Evolutionary conservation across 805 yeast species (phyloP), one percentile per base, ranked within the genome.

Genomic region (Candida chilensis): DNA sequence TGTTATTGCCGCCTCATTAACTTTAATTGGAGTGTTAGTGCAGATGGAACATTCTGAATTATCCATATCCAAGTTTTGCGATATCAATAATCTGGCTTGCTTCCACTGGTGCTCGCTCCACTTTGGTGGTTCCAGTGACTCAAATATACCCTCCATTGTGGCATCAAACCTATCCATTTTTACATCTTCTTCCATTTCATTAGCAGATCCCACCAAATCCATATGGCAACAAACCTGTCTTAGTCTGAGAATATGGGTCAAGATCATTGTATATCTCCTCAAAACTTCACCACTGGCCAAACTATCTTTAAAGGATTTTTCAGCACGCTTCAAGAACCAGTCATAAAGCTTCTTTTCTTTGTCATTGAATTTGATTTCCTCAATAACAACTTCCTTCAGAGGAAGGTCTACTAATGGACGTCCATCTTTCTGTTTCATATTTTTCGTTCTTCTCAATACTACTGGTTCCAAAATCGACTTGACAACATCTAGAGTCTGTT

Each of bases 141-240:
- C 38, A 21, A 34, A 43, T 9, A 28, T 44, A 2, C 24, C 38
- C 4, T 36, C 32, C 3, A 36, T 26, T 4, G 29, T 27, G 13
- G 33, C 36, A 5, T 31, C 24, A 3, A 27, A 33, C 2, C 36
- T 22, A 7, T 17, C 16, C 31, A 52, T 33, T 33, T 35, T 31
- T 27, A 64, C 45, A 29, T 65, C 68, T 19, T 69, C 78, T 37
- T 73, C 79, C 46, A 71, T 67, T 28, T 73, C 79, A 24, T 51
- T 50, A 2, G 61, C 56, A 7, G 69, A 56, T 3, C 68, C 66
- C 1, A 87, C 68, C 33, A 88, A 57, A 32, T 73, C 74, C 12
- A 80, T 67, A 48, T 90, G 96, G 45, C 95, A 86, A 48, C 96
- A 90, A 0, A 81, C 71, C 49, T 90, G 97, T 35, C 97, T 65